Base-by-base conservation (phyloP, 2,329 filamentous ascomycete species). In the Neurospora sp. region DNA sequence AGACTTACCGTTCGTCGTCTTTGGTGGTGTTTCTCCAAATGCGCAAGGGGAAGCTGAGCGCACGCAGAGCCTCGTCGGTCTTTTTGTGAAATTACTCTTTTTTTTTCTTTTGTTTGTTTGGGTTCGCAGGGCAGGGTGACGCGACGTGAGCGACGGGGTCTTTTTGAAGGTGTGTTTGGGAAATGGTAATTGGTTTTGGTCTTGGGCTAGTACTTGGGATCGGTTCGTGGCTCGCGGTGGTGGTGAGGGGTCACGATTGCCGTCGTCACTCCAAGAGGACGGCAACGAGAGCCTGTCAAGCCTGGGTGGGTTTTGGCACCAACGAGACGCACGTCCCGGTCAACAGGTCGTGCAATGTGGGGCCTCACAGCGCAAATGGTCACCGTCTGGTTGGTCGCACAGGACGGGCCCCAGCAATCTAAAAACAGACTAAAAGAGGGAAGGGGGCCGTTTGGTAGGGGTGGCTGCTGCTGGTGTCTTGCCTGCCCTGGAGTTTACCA, bases 301-400 rank as follows among this genome's bases (percentile, higher is more conserved):
- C 28, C 28, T 68, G 38, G 33, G 42, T 23, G 40, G 39, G 19
- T 23, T 39, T 42, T 42, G 46, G 46, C 67, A 46, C 67, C 28
- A 46, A 17, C 23, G 5, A 42, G 40, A 40, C 67, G 67, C 39
- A 68, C 28, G 28, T 46, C 39, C 33, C 38, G 38, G 67, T 46
- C 33, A 46, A 42, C 23, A 68, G 67, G 46, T 46, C 39, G 67
- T 28, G 39, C 40, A 46, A 36, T 70, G 70, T 71, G 69, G 52
- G 68, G 67, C 66, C 67, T 68, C 67, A 39, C 42, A 67, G 43
- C 68, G 67, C 58, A 73, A 75, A 74, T 73, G 73, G 71, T 67
- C 42, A 52, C 40, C 23, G 68, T 73, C 70, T 70, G 72, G 73
- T 76, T 76, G 74, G 73, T 70, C 71, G 66, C 62, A 52, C 17